Evolutionary conservation across 2,329 filamentous ascomycete genomes (phyloP).

Genomic region (Sordariomycetes sp.): DNA sequence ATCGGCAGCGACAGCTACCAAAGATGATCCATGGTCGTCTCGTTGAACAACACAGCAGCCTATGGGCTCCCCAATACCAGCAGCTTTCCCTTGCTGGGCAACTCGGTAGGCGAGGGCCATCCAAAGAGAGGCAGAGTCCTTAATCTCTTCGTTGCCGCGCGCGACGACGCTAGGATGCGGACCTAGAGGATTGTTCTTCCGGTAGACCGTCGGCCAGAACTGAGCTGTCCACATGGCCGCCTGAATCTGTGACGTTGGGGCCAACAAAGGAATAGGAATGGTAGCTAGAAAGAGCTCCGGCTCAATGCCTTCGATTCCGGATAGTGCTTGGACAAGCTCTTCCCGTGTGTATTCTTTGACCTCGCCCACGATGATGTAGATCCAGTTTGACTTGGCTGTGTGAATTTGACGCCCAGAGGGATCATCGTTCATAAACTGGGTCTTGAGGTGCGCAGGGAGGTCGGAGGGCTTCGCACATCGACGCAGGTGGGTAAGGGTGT

Average conservation of each 20-base stretch:
- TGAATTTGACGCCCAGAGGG: conserved; percentile 45
- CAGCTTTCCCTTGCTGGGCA: conserved; percentile 47
- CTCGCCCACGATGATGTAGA: conserved; percentile 48
- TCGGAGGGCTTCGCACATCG: conserved; percentile 65
- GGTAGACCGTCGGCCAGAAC: conserved; percentile 81
- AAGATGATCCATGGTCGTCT: conserved; percentile 35
- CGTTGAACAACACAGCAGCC: conserved; percentile 71
- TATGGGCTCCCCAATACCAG: conserved; percentile 57
- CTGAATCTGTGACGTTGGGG: conserved; percentile 68
- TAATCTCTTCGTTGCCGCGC: conserved; percentile 61
- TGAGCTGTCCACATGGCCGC: conserved; percentile 64
- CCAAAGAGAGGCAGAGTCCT: conserved; percentile 53
- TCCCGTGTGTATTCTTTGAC: conserved; percentile 41
- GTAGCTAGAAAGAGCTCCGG: conserved; percentile 48
- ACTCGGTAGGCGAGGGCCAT: conserved; percentile 58
- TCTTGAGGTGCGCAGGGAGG: conserved; percentile 56
- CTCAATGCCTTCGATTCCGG: conserved; percentile 39
- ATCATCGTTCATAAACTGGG: conserved; percentile 51
- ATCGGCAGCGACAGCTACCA: conserved; percentile 70
- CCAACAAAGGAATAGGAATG: conserved; percentile 61
- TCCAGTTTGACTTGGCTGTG: conserved; percentile 50
- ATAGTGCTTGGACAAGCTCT: conserved; percentile 39
- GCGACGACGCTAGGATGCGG: conserved; percentile 70
- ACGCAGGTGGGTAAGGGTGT: conserved; percentile 62
- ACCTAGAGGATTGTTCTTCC: conserved; percentile 79